Evolutionary conservation across 2,329 filamentous ascomycete genomes (phyloP), one percentile per base, ranked within the genome.

Genomic region (Penicillium paneum): DNA sequence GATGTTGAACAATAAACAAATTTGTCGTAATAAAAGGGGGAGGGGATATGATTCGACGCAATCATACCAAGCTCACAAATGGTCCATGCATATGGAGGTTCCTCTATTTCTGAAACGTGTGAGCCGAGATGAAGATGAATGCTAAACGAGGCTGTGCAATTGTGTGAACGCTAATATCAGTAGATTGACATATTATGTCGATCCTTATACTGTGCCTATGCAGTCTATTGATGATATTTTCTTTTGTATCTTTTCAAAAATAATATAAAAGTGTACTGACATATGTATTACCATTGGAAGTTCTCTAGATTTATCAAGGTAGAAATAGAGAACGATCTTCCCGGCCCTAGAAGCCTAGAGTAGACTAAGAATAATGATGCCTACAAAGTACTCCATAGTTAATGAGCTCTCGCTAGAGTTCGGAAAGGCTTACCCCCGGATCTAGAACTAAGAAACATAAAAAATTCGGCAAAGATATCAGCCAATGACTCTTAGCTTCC

Each of bases 61-160:
- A 28, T n/a, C 10, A 38, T 48, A 38, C 26, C 24, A 54, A 38
- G 45, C 45, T 49, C 45, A 53, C 12, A 15, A 26, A 52, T 32
- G 10, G 41, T 31, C 28, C n/a, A 52, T 52, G 35, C 49, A 38
- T 10, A 36, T 29, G 6, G 28, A 32, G 29, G 32, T 19, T 38
- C 28, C 46, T 39, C 46, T 47, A 46, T 55, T 45, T 46, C 41
- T 55, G 52, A 55, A 52, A 55, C 52, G 15, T 32, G 31, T 54
- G 44, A 43, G 49, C 36, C 19, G 17, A 39, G 8, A 40, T 29
- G n/a, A 26, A 35, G 39, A 36, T 35, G 19, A 52, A 10, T 43
- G 32, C 28, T 44, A 13, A 52, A 49, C 28, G 54, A 55, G 58
- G 58, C 58, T 59, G 58, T 61, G 58, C 58, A 57, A 47, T 35